Percentiles rank a stretch among this genome's conserved stretches.
Evolutionary conservation across 805 yeast genomes (phyloP).

Genomic region (Schizosaccharomyces osmophilus): DNA sequence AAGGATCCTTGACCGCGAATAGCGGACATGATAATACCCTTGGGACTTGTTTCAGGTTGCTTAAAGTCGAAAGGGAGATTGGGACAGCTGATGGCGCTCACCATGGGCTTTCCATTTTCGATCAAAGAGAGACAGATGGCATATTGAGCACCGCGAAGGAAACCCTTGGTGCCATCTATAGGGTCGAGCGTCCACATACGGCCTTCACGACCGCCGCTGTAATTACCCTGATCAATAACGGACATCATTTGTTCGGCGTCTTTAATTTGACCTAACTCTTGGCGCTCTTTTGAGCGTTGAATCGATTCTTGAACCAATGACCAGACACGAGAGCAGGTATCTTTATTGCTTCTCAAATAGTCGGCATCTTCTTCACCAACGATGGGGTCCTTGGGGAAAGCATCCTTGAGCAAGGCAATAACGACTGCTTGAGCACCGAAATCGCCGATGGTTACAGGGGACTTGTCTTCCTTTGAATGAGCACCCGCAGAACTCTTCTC

Average conservation of each 20-base stretch:
- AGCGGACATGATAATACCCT: constrained; percentile 58
- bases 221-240: constrained; percentile 57
- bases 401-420: constrained; percentile 52
- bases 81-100: constrained; percentile 94
- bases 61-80: constrained; percentile 38
- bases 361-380: constrained; percentile 88
- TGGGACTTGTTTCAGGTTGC: neutral
- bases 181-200: constrained; percentile 96
- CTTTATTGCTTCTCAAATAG: constrained; percentile 29
- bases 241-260: constrained; percentile 28
- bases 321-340: constrained; percentile 31
- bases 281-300: constrained; percentile 5
- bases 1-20: constrained; percentile 43
- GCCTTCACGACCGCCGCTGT: constrained; percentile 38
- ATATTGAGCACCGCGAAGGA: constrained; percentile 83
- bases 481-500: constrained; percentile 6
- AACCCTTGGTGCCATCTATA: constrained; percentile 94
- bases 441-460: constrained; percentile 92
- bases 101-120: constrained; percentile 57
- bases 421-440: constrained; percentile 88
- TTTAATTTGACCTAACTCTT: constrained; percentile 5
- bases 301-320: constrained; percentile 33
- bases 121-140: constrained; percentile 85
- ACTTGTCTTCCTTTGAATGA: constrained; percentile 60
- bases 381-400: constrained; percentile 63